Percentiles rank a stretch among this genome's conserved stretches.
phyloP scores from a whole-genome alignment of 257 asterid genomes.

The Ballota nigra region DNA sequence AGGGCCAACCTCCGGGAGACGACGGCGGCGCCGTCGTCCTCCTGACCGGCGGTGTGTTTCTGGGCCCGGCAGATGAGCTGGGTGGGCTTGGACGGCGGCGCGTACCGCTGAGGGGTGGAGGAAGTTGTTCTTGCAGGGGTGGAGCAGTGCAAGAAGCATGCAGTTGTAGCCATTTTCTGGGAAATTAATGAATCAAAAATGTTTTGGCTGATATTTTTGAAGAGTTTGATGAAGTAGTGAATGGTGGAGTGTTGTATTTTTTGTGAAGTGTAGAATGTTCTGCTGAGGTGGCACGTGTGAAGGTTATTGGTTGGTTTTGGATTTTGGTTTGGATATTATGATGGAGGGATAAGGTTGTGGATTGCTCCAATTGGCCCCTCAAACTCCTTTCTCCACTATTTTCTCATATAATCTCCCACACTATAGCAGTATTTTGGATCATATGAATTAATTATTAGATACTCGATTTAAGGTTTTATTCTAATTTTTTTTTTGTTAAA shows the following conservation, averaged over 20 bases:
- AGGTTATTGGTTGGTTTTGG: slow-evolving; percentile 31
- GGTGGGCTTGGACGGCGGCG: slow-evolving; percentile 38
- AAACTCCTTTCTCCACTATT: neutral
- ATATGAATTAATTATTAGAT: no score
- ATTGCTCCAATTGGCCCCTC: slow-evolving; percentile 12
- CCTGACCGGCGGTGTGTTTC: slow-evolving; percentile 22
- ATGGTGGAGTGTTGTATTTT: neutral
- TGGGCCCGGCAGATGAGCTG: slow-evolving; percentile 63
- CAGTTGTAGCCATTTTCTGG: slow-evolving; percentile 67
- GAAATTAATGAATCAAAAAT: neutral
- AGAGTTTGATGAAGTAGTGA: neutral
- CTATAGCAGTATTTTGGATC: no score
- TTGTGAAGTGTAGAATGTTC: slow-evolving; percentile 8
- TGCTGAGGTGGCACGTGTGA: slow-evolving; percentile 31
- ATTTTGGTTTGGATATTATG: slow-evolving; percentile 32
- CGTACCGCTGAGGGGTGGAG: slow-evolving; percentile 34
- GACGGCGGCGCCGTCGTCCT: slow-evolving; percentile 25
- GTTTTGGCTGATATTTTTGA: neutral
- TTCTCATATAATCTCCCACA: neutral
- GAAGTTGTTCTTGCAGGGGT: slow-evolving; percentile 39
- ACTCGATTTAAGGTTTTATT: no score
- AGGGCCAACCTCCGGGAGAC: slow-evolving; percentile 68
- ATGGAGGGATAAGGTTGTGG: slow-evolving; percentile 48
- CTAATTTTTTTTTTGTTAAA: no score
- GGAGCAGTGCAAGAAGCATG: slow-evolving; percentile 66